Evolutionary conservation across 2,329 filamentous ascomycete species (phyloP).

Genomic region (Triangularia setosa): DNA sequence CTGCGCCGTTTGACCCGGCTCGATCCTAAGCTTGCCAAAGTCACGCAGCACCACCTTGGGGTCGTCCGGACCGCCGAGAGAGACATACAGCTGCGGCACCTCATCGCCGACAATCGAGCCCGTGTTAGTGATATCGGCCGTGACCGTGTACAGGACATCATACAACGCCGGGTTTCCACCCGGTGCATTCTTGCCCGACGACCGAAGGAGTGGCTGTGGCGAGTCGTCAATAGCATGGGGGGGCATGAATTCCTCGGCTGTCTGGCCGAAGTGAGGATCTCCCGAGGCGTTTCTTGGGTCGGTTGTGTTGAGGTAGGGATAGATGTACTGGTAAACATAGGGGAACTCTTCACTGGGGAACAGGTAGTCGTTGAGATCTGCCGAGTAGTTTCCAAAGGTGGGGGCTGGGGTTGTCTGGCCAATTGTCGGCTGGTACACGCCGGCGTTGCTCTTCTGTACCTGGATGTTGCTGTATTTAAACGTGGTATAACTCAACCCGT

Average conservation of each 20-base stretch:
- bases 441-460: conserved; percentile 47
- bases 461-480: conserved; percentile 70
- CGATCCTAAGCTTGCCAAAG: conserved; percentile 74
- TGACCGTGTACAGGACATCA: conserved; percentile 65
- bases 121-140: conserved; percentile 67
- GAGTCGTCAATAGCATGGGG: conserved; percentile 51
- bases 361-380: conserved; percentile 59
- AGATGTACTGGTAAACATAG: conserved; percentile 56
- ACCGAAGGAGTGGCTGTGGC: conserved; percentile 51
- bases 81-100: conserved; percentile 74
- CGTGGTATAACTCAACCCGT: conserved; percentile 74
- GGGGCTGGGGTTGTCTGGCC: conserved; percentile 63
- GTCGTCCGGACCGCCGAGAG: conserved; percentile 74
- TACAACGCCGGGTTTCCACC: conserved; percentile 65
- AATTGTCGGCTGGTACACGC: conserved; percentile 54
- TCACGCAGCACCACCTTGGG: conserved; percentile 64
- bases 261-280: conserved; percentile 58
- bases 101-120: conserved; percentile 63
- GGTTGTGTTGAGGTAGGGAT: conserved; percentile 67
- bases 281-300: conserved; percentile 49
- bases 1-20: conserved; percentile 60
- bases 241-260: conserved; percentile 58
- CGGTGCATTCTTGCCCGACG: conserved; percentile 44
- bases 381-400: conserved; percentile 60
- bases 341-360: conserved; percentile 58